Conservation (phyloP, 805 yeast genomes). For the Metschnikowia cubensis region DNA sequence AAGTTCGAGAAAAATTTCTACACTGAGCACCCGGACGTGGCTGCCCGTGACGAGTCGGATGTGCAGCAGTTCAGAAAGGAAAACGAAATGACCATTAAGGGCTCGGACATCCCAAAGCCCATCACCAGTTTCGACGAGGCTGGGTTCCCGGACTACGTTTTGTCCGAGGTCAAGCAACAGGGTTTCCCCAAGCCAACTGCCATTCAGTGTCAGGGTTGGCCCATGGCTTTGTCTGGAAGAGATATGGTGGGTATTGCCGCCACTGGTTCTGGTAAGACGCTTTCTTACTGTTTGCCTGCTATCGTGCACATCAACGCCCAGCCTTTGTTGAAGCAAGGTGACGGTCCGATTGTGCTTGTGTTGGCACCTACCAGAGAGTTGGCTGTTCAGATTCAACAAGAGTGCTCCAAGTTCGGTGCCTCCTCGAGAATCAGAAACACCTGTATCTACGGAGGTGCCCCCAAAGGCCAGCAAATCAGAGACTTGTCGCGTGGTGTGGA, state of each 20-base stretch:
- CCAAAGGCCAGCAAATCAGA: conserved; percentile 96
- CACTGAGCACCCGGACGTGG: conserved; percentile 75
- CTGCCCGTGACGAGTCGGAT: conserved; percentile 70
- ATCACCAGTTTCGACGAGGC: conserved; percentile 92
- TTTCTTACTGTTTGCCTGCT: conserved; percentile 94
- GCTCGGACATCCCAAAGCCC: conserved; percentile 90
- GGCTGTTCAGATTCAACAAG: conserved; percentile 95
- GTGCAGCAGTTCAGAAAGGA: conserved; percentile 71
- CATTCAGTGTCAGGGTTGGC: conserved; percentile 99
- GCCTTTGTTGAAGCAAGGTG: conserved; percentile 88
- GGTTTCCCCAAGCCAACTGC: conserved; percentile 95
- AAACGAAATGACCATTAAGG: conserved; percentile 81
- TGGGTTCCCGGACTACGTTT: conserved; percentile 93
- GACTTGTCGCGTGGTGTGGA: conserved; percentile 94
- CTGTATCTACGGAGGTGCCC: conserved; percentile 99
- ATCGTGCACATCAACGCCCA: conserved; percentile 98
- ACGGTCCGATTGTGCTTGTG: conserved; percentile 94
- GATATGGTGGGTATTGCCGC: conserved; percentile 99
- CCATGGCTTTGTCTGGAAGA: conserved; percentile 98
- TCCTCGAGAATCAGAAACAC: conserved; percentile 93
- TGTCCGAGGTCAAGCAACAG: conserved; percentile 81
- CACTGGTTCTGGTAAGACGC: conserved; percentile 98
- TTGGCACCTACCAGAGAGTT: conserved; percentile 98
- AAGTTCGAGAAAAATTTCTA: conserved; percentile 94
- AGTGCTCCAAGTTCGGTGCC: conserved; percentile 90